Base-by-base conservation (phyloP, 2,329 filamentous ascomycete species). In the Trichoderma hamatum region DNA sequence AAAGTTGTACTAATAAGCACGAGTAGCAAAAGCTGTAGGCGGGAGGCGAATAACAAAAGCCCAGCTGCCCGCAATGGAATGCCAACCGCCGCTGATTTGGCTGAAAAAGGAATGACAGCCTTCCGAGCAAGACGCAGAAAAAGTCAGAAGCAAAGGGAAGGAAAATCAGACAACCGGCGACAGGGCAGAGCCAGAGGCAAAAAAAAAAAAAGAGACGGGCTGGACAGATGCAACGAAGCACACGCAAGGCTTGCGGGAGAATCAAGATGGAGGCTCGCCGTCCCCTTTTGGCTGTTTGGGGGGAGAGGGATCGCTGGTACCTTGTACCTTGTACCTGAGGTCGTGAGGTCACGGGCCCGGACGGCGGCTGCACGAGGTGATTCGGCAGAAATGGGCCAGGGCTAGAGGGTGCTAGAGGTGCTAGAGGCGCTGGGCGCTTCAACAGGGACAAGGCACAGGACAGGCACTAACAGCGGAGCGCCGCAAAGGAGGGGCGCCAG, bases 291-390 rank as follows among this genome's bases (percentile, higher is more conserved):
- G 69, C 51, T 49, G 30, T 19, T 49, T 43, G 58, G 39, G 54
- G 58, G 55, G 21, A 36, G 28, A 28, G 39, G 64, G 55, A 52
- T 58, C 60, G 51, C 43, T 54, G 39, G 65, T 67, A 62, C 61
- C 65, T 59, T 51, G 70, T 67, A 36, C 55, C 69, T 59, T 51
- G 70, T 70, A 54, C 55, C 69, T 69, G 61, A 63, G 72, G 70
- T 74, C 72, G 74, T 73, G 73, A 74, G 74, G 73, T 75, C 74
- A 75, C 74, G 72, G 72, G 72, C 62, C 68, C 62, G 68, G 69
- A 70, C 70, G 51, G 69, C 68, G 46, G 56, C 56, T 34, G 43
- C 51, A 30, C 58, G 24, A 19, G 52, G 62, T 73, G 73, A 75
- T 74, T 75, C 70, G 34, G 43, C 52, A 54, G 59, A 65, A 70